phyloP scores from a whole-genome alignment of 192 early-diverging fungal genomes.

The Paraglomus occultum region DNA sequence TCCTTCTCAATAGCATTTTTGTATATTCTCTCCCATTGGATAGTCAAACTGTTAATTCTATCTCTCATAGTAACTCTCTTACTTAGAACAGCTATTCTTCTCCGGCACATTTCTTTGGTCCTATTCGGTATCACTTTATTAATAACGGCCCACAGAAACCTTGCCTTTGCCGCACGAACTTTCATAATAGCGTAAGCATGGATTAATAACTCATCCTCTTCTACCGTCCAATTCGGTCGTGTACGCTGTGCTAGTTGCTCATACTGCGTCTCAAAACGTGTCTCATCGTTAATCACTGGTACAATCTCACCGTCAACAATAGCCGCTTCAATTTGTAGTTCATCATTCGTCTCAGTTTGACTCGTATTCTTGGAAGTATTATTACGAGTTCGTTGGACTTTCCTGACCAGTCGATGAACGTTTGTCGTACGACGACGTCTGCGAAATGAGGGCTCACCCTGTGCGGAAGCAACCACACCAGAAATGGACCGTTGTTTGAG shows the following conservation, averaged over 20 bases:
- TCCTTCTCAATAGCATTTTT: slow-evolving; percentile 17
- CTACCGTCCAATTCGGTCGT: slow-evolving; percentile 23
- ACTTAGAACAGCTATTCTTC: slow-evolving; percentile 23
- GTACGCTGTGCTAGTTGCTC: slow-evolving; percentile 6
- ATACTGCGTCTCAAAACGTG: slow-evolving; percentile 32
- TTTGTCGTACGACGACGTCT: slow-evolving; percentile 16
- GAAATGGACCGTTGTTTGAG: not conserved
- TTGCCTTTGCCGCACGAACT: slow-evolving; percentile 19
- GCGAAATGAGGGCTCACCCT: slow-evolving; percentile 21
- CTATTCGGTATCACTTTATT: slow-evolving; percentile 25
- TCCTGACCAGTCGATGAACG: slow-evolving; percentile 25
- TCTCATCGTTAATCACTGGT: slow-evolving; percentile 26
- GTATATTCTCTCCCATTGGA: slow-evolving; percentile 28
- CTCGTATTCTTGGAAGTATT: not conserved
- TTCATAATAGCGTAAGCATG: slow-evolving; percentile 27
- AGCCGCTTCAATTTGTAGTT: not conserved
- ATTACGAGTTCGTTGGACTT: not conserved
- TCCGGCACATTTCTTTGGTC: slow-evolving; percentile 31
- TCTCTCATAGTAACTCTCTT: slow-evolving; percentile 15
- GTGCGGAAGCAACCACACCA: slow-evolving; percentile 15
- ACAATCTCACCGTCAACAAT: slow-evolving; percentile 27
- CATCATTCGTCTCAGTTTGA: not conserved
- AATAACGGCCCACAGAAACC: slow-evolving; percentile 31
- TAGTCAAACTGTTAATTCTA: slow-evolving; percentile 9
- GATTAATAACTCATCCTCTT: slow-evolving; percentile 30